phyloP scores from a whole-genome alignment of 805 yeast genomes.

The Saccharomycopsis sp. region DNA sequence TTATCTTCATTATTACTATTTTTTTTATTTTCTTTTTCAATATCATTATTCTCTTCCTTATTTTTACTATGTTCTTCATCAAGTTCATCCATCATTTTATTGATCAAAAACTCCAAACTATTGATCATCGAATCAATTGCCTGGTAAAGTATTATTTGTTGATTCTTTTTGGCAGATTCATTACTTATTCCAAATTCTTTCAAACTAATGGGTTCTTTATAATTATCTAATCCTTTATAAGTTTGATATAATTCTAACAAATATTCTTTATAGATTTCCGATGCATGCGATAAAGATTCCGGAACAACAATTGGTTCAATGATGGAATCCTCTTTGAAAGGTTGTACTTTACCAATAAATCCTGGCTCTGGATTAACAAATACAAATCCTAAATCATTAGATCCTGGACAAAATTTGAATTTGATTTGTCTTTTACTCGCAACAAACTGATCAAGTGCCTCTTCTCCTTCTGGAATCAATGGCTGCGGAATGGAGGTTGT shows the following conservation, averaged over 20 bases:
- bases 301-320: constrained; percentile 14
- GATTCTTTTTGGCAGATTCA: constrained; percentile 9
- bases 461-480: constrained; percentile 4
- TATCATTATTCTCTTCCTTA: no score
- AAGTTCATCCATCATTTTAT: constrained; percentile 13
- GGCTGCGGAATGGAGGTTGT: no score
- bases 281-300: constrained; percentile 5
- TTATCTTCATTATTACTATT: no score
- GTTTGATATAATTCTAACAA: constrained; percentile 13
- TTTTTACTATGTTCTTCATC: constrained; percentile 1
- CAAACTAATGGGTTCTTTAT: constrained; percentile 15
- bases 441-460: constrained; percentile 2
- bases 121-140: constrained; percentile 14
- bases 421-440: constrained; percentile 7
- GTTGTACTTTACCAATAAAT: background rate
- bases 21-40: background rate
- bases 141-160: constrained; percentile 10
- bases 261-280: constrained; percentile 7
- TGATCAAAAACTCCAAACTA: constrained; percentile 17
- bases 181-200: constrained; percentile 15
- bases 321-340: constrained; percentile 2
- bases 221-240: constrained; percentile 13
- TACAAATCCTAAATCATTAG: constrained; percentile 11
- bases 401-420: constrained; percentile 8
- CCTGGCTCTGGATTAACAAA: constrained; percentile 1